A percentile compares a stretch with the other conserved stretches of the same genome.
phyloP scores from a whole-genome alignment of 345 rosid species.

The Salix dunnii region DNA sequence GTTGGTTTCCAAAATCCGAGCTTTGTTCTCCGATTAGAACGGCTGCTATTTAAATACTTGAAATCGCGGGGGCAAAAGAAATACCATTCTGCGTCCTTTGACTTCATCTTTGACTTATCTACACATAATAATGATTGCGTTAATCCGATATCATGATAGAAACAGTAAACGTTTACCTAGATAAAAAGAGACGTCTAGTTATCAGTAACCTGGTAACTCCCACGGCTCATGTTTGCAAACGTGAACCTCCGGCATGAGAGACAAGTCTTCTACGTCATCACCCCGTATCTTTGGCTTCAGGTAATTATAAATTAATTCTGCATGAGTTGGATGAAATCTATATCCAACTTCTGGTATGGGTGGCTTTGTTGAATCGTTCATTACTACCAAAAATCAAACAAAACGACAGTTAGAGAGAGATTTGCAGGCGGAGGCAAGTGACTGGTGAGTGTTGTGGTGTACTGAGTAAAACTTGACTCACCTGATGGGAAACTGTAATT shows the following conservation, averaged over 20 bases:
- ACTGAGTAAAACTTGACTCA: background rate
- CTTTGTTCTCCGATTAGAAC: constrained; percentile 22
- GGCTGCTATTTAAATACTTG: constrained; percentile 20
- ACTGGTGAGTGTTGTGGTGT: too few species aligned
- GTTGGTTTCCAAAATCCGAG: constrained; percentile 59
- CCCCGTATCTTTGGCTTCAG: constrained; percentile 29
- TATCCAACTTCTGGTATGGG: background rate
- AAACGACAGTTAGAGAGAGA: background rate
- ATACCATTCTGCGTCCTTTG: constrained; percentile 25
- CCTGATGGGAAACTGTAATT: background rate
- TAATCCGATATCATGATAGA: background rate
- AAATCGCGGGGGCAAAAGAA: constrained; percentile 34
- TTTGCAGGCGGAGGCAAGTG: background rate
- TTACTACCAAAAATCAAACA: background rate
- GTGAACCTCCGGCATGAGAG: constrained; percentile 30
- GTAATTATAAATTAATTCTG: constrained; percentile 31
- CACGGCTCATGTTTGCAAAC: constrained; percentile 46
- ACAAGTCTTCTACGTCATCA: background rate
- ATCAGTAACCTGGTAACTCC: constrained; percentile 38
- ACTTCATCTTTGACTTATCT: constrained; percentile 1
- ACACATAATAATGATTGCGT: background rate
- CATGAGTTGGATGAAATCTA: constrained; percentile 45
- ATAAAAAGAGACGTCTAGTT: background rate
- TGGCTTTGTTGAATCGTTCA: background rate
- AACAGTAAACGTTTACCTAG: background rate